Percentiles rank a stretch among this genome's conserved stretches.
phyloP scores from a whole-genome alignment of 805 yeast genomes.

The Wickerhamiella occidentalis region DNA sequence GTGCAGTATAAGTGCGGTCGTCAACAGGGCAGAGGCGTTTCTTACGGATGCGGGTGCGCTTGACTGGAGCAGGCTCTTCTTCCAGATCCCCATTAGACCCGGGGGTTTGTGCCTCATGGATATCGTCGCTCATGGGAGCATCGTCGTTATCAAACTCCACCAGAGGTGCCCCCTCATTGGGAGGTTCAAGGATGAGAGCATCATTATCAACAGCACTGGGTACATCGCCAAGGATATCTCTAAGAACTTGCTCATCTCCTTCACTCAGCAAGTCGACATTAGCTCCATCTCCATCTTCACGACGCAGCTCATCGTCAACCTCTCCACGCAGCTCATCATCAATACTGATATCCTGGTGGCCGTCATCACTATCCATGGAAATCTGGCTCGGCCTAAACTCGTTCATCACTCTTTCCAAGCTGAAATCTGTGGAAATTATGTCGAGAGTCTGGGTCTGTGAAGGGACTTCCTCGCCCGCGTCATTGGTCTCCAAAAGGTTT shows the following conservation, averaged over 20 bases:
- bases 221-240: constrained; percentile 5
- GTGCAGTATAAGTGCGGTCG: not conserved
- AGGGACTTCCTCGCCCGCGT: not conserved
- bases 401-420: constrained; percentile 2
- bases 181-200: not conserved
- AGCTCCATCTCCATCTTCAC: not conserved
- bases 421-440: constrained; percentile 8
- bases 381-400: constrained; percentile 8
- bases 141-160: too few species aligned
- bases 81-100: not conserved
- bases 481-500: not conserved
- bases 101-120: constrained; percentile 1
- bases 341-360: constrained; percentile 1
- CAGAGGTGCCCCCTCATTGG: not conserved
- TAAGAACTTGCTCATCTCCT: constrained; percentile 7
- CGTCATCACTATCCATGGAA: not conserved
- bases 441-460: constrained; percentile 4
- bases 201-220: not conserved
- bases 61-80: not conserved
- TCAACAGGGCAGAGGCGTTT: constrained; percentile 9
- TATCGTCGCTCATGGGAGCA: not conserved
- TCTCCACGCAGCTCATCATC: constrained; percentile 10
- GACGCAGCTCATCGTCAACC: constrained; percentile 6
- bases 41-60: not conserved
- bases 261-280: not conserved